Percentiles rank a stretch among this genome's conserved stretches.
phyloP scores from a whole-genome alignment of 306 rosid species.

The Oxytropis ochrocephala region DNA sequence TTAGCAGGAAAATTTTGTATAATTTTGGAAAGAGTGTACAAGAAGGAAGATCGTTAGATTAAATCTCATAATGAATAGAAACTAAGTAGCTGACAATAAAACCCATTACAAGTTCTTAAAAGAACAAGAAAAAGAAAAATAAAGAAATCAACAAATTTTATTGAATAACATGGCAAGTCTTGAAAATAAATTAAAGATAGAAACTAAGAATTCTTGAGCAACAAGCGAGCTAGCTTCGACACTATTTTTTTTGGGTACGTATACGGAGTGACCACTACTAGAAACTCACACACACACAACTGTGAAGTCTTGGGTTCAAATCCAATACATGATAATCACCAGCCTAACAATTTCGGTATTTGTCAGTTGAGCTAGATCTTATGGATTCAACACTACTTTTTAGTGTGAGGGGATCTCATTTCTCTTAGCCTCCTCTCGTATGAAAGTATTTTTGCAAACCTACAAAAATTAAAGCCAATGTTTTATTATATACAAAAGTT shows the following conservation, averaged over 20 bases:
- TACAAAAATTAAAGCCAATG: neutral
- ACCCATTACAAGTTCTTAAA: neutral
- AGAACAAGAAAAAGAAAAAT: neutral
- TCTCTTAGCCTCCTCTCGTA: constrained; percentile 44
- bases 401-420: constrained; percentile 35
- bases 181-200: neutral
- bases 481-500: neutral
- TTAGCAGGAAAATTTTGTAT: too few relatives aligned
- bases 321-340: too few relatives aligned
- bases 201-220: neutral
- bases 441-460: constrained; percentile 48
- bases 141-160: neutral
- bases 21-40: too few relatives aligned
- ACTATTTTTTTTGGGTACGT: too few relatives aligned
- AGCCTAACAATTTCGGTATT: too few relatives aligned
- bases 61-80: neutral
- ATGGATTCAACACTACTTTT: neutral
- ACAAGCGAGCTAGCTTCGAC: neutral
- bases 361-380: too few relatives aligned
- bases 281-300: too few relatives aligned
- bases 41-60: neutral
- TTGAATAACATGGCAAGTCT: neutral
- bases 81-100: too few relatives aligned
- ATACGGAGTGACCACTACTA: too few relatives aligned
- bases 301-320: too few relatives aligned